Percentiles rank a stretch among this genome's conserved stretches.
These are phyloP conservation scores for Magnaporthiopsis incrustans DNA, from an alignment of 2,329 filamentous ascomycete genomes.

Conservation along the genomic window DNA sequence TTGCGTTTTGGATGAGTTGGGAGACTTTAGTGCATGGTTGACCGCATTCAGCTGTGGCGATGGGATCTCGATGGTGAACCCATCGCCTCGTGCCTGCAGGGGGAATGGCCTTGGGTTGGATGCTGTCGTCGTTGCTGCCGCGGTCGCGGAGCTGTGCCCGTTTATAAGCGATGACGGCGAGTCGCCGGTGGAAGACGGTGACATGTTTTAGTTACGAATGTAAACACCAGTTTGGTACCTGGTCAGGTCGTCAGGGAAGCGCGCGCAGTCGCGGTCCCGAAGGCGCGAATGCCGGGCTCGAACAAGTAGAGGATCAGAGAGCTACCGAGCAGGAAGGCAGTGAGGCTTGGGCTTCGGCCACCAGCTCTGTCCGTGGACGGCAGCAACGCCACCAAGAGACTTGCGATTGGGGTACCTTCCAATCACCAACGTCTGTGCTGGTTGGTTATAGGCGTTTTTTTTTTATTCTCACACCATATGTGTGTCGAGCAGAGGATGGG, in stretches of 20 bases:
- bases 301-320: background rate
- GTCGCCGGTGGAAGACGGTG: constrained; percentile 46
- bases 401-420: background rate
- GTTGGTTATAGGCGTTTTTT: background rate
- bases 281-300: background rate
- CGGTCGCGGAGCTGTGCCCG: constrained; percentile 13
- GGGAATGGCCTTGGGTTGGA: constrained; percentile 33
- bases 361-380: background rate
- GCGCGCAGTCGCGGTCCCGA: background rate
- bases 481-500: background rate
- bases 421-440: background rate
- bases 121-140: constrained; percentile 27
- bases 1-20: constrained; percentile 37
- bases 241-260: background rate
- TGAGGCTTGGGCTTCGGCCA: background rate
- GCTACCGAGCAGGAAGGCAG: background rate
- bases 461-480: background rate
- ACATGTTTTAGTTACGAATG: constrained; percentile 27
- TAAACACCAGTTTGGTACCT: background rate
- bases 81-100: constrained; percentile 34
- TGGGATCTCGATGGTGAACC: constrained; percentile 40
- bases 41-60: constrained; percentile 33
- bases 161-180: constrained; percentile 33
- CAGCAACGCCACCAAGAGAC: background rate
- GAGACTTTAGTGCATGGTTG: constrained; percentile 43